Evolutionary conservation across 2,329 filamentous ascomycete species (phyloP).

Genomic region (Septoria linicola): DNA sequence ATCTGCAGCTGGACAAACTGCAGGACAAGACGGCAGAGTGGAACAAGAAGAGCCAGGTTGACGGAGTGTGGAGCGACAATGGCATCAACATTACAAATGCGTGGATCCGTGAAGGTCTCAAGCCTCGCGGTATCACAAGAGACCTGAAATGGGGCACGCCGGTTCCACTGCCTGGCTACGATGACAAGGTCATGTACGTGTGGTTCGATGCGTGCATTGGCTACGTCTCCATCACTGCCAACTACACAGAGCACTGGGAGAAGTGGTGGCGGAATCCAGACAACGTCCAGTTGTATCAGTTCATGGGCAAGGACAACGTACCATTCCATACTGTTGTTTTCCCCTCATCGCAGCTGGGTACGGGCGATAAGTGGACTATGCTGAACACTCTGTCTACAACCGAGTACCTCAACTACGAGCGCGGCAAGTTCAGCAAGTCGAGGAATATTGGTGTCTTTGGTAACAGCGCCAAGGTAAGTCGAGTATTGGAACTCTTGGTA

Average conservation of each 20-base stretch:
- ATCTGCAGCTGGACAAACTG: conserved; percentile 80
- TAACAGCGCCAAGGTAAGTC: conserved; percentile 65
- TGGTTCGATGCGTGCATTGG: conserved; percentile 93
- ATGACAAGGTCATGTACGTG: conserved; percentile 84
- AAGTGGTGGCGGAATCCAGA: conserved; percentile 92
- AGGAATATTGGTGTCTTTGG: conserved; percentile 88
- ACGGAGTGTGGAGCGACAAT: conserved; percentile 75
- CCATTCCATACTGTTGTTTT: conserved; percentile 90
- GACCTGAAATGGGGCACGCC: conserved; percentile 87
- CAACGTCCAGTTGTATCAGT: conserved; percentile 85
- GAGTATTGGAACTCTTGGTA: no score
- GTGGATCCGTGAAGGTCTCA: conserved; percentile 80
- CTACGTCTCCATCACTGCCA: conserved; percentile 91
- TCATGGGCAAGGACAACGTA: conserved; percentile 92
- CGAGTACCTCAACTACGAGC: conserved; percentile 85
- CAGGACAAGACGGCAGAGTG: conserved; percentile 75
- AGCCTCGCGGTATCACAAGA: conserved; percentile 83
- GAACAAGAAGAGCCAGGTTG: conserved; percentile 69
- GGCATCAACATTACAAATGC: conserved; percentile 73
- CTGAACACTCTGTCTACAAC: conserved; percentile 85
- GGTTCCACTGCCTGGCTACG: conserved; percentile 60
- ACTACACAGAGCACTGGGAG: conserved; percentile 86
- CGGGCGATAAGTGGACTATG: conserved; percentile 82
- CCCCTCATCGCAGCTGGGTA: conserved; percentile 82
- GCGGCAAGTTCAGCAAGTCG: conserved; percentile 90